Conservation (phyloP, 1,139 yeast genomes). For the Kodamaea sp. region DNA sequence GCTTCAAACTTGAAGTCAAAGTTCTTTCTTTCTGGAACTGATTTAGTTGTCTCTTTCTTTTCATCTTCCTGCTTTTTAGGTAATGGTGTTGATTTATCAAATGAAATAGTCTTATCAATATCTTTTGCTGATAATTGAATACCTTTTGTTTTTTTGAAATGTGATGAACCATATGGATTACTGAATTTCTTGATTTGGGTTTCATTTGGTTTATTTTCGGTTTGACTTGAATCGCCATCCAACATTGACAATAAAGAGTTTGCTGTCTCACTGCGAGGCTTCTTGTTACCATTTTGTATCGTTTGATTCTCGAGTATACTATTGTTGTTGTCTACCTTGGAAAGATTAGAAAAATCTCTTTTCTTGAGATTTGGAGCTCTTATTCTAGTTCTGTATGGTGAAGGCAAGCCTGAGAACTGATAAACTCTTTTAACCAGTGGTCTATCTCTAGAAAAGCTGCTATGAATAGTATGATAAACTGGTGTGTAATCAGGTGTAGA, state of each 20-base stretch:
- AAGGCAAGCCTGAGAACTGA: slow-evolving; percentile 61
- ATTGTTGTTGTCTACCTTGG: slow-evolving; percentile 1
- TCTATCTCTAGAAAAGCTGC: slow-evolving; percentile 23
- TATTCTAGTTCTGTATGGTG: slow-evolving; percentile 58
- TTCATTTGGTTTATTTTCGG: slow-evolving; percentile 15
- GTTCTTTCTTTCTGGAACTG: slow-evolving; percentile 6
- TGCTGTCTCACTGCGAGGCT: slow-evolving; percentile 60
- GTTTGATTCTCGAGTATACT: too few relatives aligned
- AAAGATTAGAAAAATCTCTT: not conserved
- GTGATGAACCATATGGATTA: slow-evolving; percentile 49
- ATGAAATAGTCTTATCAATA: slow-evolving; percentile 35
- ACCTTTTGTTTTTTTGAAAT: slow-evolving; percentile 5
- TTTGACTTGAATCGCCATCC: slow-evolving; percentile 25
- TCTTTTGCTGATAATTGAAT: slow-evolving; percentile 32
- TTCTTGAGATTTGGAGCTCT: slow-evolving; percentile 24
- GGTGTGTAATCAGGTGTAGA: slow-evolving; percentile 43
- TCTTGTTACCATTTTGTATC: slow-evolving; percentile 2
- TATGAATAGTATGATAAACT: slow-evolving; percentile 30
- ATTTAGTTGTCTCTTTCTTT: not conserved
- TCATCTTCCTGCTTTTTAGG: slow-evolving; percentile 8
- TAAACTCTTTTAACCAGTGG: slow-evolving; percentile 50
- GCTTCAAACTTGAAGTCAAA: slow-evolving; percentile 6
- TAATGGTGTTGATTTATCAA: slow-evolving; percentile 30
- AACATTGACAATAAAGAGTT: slow-evolving; percentile 59
- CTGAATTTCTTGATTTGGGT: slow-evolving; percentile 33